Evolutionary conservation across 1,284 basidiomycete species (phyloP), one percentile per base, ranked within the genome.

Genomic region (Cystobasidiaceae sp.): DNA sequence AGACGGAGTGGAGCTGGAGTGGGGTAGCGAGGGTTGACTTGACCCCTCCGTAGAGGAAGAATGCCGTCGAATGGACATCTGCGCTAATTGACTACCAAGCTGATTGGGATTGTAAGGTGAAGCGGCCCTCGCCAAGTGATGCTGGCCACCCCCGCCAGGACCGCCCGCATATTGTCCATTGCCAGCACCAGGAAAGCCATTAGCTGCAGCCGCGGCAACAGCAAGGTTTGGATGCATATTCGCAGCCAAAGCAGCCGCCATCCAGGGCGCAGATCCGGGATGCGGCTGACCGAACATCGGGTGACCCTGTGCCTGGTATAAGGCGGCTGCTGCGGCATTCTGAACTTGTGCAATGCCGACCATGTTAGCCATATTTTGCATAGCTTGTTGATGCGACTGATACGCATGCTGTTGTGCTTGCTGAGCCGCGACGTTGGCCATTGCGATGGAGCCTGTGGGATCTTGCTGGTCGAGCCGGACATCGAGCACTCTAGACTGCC

Each of bases 401-500:
- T 56, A 51, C n/a, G 61, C 61, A 30, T 51, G 49, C 51, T 69
- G 67, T 25, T 68, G 41, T 11, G 68, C 64, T 50, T 67, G 63
- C 46, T 69, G 72, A 23, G 68, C 70, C 21, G 70, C 70, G 23
- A 71, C 72, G 34, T 71, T 70, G 8, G 72, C 71, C 44, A 75
- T 55, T 9, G 70, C 70, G 25, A 74, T 63, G 1, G 68, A 71
- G 13, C 74, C 74, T 2, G 70, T 72, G 21, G 74, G 74, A 41
- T 75, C 74, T 41, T 73, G 71, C 67, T 68, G 54, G 64, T 75
- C 74, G 54, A 74, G 52, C 19, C 71, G 70, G 21, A 75, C 74
- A 55, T 75, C 73, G 19, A 75, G 68, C 2, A 72, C 68, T 17
- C 74, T 66, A 2, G 72, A 72, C 62, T 75, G 74, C 74, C 74